Conservation (phyloP, 2,329 filamentous ascomycete species). For the Zarea fungicola region DNA sequence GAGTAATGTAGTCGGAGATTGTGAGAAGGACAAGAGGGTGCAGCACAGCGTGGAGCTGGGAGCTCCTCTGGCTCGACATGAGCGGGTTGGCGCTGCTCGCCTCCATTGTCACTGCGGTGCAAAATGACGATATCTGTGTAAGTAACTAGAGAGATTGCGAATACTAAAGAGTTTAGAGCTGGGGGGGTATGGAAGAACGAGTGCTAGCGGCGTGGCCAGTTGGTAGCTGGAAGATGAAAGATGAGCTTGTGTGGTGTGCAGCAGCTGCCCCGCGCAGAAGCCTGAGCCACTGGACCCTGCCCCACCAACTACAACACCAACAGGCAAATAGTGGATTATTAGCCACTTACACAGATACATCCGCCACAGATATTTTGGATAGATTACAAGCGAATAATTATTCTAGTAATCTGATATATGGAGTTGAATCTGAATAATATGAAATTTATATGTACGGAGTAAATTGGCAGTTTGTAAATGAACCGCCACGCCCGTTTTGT, state of each 20-base stretch:
- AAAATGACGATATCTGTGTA: neutral
- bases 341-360: too few relatives aligned
- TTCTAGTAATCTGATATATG: too few relatives aligned
- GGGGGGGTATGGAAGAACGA: neutral
- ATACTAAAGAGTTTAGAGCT: too few relatives aligned
- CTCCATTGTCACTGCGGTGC: slow-evolving; percentile 39
- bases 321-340: neutral
- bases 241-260: slow-evolving; percentile 2
- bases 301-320: neutral
- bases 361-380: neutral
- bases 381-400: neutral
- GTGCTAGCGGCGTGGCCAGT: too few relatives aligned
- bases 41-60: slow-evolving; percentile 75
- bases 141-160: too few relatives aligned
- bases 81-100: slow-evolving; percentile 47
- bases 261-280: slow-evolving; percentile 1
- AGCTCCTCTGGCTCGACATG: slow-evolving; percentile 60
- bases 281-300: neutral
- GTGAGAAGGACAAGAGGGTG: slow-evolving; percentile 94
- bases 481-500: too few relatives aligned
- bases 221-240: neutral
- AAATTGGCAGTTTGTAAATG: too few relatives aligned
- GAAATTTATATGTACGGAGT: too few relatives aligned
- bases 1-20: slow-evolving; percentile 93
- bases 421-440: too few relatives aligned